Conservation (phyloP, 208 protist genomes). For the Wallacemonas sp. region DNA sequence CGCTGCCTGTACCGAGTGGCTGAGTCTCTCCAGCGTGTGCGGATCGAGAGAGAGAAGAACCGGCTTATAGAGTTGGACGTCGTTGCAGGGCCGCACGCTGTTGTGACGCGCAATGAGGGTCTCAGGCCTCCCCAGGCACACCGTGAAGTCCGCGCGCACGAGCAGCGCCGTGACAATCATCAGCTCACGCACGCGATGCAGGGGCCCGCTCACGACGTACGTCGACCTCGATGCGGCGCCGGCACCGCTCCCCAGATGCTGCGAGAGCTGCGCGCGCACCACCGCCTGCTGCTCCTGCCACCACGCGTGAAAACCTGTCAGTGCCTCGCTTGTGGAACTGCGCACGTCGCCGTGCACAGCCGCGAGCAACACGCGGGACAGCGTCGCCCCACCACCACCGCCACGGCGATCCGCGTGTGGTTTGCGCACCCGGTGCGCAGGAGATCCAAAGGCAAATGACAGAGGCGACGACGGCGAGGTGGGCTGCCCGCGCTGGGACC, state of each 20-base stretch:
- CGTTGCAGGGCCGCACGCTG: constrained; percentile 54
- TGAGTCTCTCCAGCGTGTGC: constrained; percentile 54
- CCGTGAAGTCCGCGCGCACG: constrained; percentile 25
- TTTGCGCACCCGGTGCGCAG: too few relatives aligned
- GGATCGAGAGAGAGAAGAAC: constrained; percentile 61
- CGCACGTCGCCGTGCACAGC: constrained; percentile 2
- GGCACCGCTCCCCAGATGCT: constrained; percentile 13
- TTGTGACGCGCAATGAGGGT: constrained; percentile 49
- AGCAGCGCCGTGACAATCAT: constrained; percentile 46
- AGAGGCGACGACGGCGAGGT: too few relatives aligned
- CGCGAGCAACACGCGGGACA: neutral
- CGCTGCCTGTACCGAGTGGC: constrained; percentile 37
- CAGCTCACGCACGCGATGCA: constrained; percentile 81
- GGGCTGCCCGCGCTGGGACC: too few relatives aligned
- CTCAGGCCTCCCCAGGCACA: constrained; percentile 63
- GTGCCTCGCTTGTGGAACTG: constrained; percentile 4
- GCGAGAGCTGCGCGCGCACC: constrained; percentile 14
- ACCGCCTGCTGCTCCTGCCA: neutral
- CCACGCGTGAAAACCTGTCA: neutral
- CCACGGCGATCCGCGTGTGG: too few relatives aligned
- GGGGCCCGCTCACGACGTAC: constrained; percentile 81
- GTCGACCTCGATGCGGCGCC: constrained; percentile 24
- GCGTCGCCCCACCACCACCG: neutral
- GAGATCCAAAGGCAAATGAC: too few relatives aligned
- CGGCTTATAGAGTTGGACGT: constrained; percentile 72